Percentiles rank a stretch among this genome's conserved stretches.
Evolutionary conservation across 768 basidiomycete species (phyloP).

Genomic region (Tubosaeta sp.): DNA sequence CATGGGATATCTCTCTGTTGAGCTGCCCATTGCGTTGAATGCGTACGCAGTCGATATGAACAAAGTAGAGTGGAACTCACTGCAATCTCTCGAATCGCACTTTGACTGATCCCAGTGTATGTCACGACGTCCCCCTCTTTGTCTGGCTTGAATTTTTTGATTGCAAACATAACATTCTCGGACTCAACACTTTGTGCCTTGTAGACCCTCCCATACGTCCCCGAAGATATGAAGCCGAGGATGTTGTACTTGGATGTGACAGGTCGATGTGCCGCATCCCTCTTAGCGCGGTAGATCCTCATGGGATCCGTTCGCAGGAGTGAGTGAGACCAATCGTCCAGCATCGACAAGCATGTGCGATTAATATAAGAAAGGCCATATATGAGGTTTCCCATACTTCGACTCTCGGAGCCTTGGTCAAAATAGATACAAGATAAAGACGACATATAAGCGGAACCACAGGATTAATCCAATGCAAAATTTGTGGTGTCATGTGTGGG

Average conservation of each 20-base stretch:
- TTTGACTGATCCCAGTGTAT: constrained; percentile 97
- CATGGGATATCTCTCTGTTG: constrained; percentile 85
- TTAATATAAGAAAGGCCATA: neutral
- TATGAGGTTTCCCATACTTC: neutral
- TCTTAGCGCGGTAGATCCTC: constrained; percentile 76
- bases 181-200: constrained; percentile 81
- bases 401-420: no score
- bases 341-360: constrained; percentile 34
- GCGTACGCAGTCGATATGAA: constrained; percentile 15
- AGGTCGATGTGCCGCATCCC: constrained; percentile 61
- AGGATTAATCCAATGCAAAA: neutral
- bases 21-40: constrained; percentile 41
- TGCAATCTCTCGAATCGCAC: constrained; percentile 94
- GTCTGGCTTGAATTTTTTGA: constrained; percentile 99
- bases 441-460: neutral
- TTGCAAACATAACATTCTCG: constrained; percentile 76
- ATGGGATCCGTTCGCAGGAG: constrained; percentile 63
- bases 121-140: constrained; percentile 96
- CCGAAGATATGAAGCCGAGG: constrained; percentile 96
- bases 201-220: constrained; percentile 98
- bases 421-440: neutral
- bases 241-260: constrained; percentile 86
- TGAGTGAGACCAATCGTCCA: constrained; percentile 35
- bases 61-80: constrained; percentile 40
- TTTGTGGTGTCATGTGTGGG: neutral